These are phyloP conservation scores for Aureobasidium zeae DNA, from an alignment of 2,329 filamentous ascomycete genomes.

Conservation along the genomic window DNA sequence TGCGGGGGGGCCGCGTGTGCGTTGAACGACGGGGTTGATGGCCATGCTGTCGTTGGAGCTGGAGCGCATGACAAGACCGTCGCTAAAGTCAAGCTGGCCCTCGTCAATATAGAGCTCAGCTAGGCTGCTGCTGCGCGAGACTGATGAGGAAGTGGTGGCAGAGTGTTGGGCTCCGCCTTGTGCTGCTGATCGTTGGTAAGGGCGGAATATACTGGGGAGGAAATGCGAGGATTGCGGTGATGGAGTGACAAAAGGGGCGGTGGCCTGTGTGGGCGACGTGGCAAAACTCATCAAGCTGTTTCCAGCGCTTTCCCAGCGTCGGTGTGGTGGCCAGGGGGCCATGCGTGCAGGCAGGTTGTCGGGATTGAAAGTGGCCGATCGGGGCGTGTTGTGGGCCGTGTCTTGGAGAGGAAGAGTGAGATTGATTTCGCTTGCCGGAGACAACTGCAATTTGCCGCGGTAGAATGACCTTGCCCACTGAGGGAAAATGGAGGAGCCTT, in stretches of 20 bases:
- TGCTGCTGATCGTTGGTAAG: conserved; percentile 24
- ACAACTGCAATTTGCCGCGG: conserved; percentile 22
- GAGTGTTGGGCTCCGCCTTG: conserved; percentile 17
- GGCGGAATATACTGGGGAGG: conserved; percentile 29
- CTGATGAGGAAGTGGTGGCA: neutral
- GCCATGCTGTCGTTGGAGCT: conserved; percentile 16
- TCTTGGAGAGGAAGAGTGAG: conserved; percentile 13
- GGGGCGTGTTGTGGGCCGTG: neutral
- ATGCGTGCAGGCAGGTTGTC: conserved; percentile 1
- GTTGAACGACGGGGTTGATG: conserved; percentile 17
- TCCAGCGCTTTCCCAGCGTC: conserved; percentile 9
- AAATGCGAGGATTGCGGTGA: conserved; percentile 25
- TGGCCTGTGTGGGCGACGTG: neutral
- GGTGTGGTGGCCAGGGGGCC: conserved; percentile 10
- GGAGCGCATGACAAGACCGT: neutral
- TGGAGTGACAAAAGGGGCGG: neutral
- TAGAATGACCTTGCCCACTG: conserved; percentile 31
- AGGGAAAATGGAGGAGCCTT: conserved; percentile 27
- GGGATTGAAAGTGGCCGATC: neutral
- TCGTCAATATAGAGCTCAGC: conserved; percentile 9
- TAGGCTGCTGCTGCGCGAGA: conserved; percentile 16
- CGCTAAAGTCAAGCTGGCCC: conserved; percentile 4
- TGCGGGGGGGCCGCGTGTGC: neutral
- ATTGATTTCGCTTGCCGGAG: conserved; percentile 14
- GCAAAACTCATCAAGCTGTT: conserved; percentile 8